Evolutionary conservation across 768 basidiomycete genomes (phyloP), one percentile per base, ranked within the genome.

Genomic region (Dentipellis fragilis): DNA sequence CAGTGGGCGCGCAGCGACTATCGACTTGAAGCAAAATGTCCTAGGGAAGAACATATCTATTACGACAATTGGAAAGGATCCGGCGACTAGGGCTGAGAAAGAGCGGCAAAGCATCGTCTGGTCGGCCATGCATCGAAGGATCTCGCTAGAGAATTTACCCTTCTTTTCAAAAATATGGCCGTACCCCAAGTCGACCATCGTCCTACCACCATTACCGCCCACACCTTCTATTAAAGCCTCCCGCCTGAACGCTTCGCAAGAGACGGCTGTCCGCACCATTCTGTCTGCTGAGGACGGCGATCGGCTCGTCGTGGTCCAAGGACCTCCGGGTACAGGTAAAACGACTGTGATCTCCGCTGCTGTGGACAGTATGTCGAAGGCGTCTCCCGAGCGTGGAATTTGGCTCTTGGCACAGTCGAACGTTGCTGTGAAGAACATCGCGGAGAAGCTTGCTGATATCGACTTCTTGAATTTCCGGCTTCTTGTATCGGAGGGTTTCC

Each of bases 371-470:
- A 22, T 53, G 37, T 37, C 49, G 11, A 51, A 10, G n/a, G 14
- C 3, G 5, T 47, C 19, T 3, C 37, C 45, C 4, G 14, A 8
- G 21, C 23, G 46, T 19, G 52, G 60, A 7, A 62, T 74, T 10
- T 78, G 73, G 70, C 58, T 79, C 35, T 64, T 72, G 23, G 75
- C 77, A 0, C 78, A 78, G 29, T 77, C 76, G 0, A 79, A 78
- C 42, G 74, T 78, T 36, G 77, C 75, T 0, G 77, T 78, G 17
- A 79, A 79, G 59, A 78, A 78, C 54, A 77, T 78, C n/a, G 76
- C 76, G 0, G 73, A 77, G 57, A 79, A 73, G 52, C 64, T 78
- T 10, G 56, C 66, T 19, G 63, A 66, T 7, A 58, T 64, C 21
- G 63, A 47, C 0, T 71, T 76, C 57, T 7, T 29, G 8, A 55